Conservation (phyloP, 176 grass and related monocot species). For the Oryza australiensis region DNA sequence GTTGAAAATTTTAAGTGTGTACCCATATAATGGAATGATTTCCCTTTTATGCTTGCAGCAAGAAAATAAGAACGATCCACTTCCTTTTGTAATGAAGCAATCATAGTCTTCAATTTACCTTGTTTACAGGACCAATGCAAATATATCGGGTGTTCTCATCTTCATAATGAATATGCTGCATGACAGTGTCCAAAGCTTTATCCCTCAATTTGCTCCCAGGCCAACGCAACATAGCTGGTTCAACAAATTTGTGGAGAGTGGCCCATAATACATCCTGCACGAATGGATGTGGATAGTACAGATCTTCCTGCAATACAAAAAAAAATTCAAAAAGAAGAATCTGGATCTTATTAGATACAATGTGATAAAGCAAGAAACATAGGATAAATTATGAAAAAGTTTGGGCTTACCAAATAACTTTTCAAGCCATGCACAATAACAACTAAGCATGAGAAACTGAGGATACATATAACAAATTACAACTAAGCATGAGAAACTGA, state of each 20-base stretch:
- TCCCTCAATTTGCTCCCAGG: conserved; percentile 84
- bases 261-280: conserved; percentile 95
- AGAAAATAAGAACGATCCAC: not conserved
- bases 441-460: not conserved
- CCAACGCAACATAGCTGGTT: conserved; percentile 82
- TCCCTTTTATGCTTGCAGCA: conserved; percentile 7
- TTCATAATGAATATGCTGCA: conserved; percentile 97
- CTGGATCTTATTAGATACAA: conserved; percentile 10
- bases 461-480: not conserved
- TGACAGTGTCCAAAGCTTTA: conserved; percentile 69
- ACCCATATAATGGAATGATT: not conserved
- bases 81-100: conserved; percentile 9
- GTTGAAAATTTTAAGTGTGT: not conserved
- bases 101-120: conserved; percentile 55
- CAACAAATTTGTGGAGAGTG: conserved; percentile 90
- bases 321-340: conserved; percentile 19
- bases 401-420: not conserved
- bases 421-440: not conserved
- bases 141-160: conserved; percentile 96
- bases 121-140: conserved; percentile 97
- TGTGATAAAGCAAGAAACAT: conserved; percentile 14
- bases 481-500: not conserved
- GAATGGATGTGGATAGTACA: conserved; percentile 91
- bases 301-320: conserved; percentile 77
- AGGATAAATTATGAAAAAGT: not conserved